Percentiles rank a stretch among this genome's conserved stretches.
phyloP scores from a whole-genome alignment of 2,329 filamentous ascomycete species.

The Neonectria coccinea region DNA sequence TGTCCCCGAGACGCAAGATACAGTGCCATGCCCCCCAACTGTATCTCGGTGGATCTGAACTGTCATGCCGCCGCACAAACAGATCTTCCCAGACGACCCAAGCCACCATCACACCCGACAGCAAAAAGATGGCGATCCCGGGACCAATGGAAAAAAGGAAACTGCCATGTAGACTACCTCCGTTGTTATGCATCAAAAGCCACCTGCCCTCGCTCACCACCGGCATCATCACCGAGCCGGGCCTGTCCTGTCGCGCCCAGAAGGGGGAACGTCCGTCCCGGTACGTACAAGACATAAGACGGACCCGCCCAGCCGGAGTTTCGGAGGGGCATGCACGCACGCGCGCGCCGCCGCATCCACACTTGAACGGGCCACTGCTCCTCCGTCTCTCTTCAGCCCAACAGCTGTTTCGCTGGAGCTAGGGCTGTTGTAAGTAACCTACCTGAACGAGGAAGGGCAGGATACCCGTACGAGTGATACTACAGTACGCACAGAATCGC shows the following conservation, averaged over 20 bases:
- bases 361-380: constrained; percentile 2
- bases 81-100: constrained; percentile 4
- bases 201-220: constrained; percentile 19
- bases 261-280: constrained; percentile 12
- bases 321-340: constrained; percentile 34
- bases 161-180: background rate
- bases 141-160: background rate
- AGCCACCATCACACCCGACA: background rate
- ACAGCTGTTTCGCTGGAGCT: background rate
- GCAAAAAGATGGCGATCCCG: background rate
- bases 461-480: background rate
- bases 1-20: constrained; percentile 23
- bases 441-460: background rate
- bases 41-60: constrained; percentile 15
- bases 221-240: constrained; percentile 39
- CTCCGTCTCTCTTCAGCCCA: background rate
- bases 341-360: constrained; percentile 4
- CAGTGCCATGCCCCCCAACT: constrained; percentile 20
- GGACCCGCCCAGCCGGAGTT: constrained; percentile 42
- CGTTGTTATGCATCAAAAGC: background rate
- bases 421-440: constrained; percentile 5
- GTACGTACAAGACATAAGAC: constrained; percentile 7
- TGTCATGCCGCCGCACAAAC: constrained; percentile 11
- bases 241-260: constrained; percentile 29
- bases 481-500: background rate